Conservation (phyloP, 371 early-diverging fungal genomes). For the Globomyces sp. region DNA sequence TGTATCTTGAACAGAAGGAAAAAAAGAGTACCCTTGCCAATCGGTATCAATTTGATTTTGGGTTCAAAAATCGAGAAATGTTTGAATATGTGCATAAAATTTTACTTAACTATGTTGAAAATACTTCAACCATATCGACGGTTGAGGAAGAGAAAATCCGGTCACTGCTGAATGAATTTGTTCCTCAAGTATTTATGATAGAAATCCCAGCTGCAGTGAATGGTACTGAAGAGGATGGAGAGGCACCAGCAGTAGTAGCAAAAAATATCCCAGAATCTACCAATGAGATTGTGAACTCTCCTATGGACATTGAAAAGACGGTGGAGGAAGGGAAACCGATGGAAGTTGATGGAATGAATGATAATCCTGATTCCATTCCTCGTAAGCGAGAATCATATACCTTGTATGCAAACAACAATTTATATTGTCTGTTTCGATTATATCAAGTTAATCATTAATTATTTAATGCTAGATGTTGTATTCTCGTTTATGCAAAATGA, state of each 20-base stretch:
- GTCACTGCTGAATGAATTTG: conserved; percentile 71
- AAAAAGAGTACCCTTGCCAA: conserved; percentile 20
- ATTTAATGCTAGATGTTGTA: conserved; percentile 66
- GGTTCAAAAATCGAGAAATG: conserved; percentile 58
- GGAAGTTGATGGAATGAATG: conserved; percentile 17
- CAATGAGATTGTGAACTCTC: conserved; percentile 2
- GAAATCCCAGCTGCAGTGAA: conserved; percentile 23
- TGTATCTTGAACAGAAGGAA: conserved; percentile 58
- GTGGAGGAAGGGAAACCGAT: conserved; percentile 26
- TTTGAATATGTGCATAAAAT: conserved; percentile 67
- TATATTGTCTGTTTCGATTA: conserved; percentile 86
- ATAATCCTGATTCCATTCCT: background rate
- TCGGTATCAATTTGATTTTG: conserved; percentile 62
- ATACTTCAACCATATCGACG: conserved; percentile 24
- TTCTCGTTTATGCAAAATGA: conserved; percentile 74
- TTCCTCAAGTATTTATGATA: conserved; percentile 68
- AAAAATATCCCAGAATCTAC: conserved; percentile 20
- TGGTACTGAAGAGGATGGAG: conserved; percentile 35
- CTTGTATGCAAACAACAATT: conserved; percentile 71
- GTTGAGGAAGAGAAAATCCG: conserved; percentile 65
- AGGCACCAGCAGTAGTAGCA: conserved; percentile 17
- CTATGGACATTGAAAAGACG: conserved; percentile 8
- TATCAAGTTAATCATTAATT: conserved; percentile 60
- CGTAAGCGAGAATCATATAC: conserved; percentile 28
- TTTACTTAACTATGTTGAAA: conserved; percentile 26